phyloP scores from a whole-genome alignment of 2,329 filamentous ascomycete genomes.

The Pseudocercospora pini-densiflorae region DNA sequence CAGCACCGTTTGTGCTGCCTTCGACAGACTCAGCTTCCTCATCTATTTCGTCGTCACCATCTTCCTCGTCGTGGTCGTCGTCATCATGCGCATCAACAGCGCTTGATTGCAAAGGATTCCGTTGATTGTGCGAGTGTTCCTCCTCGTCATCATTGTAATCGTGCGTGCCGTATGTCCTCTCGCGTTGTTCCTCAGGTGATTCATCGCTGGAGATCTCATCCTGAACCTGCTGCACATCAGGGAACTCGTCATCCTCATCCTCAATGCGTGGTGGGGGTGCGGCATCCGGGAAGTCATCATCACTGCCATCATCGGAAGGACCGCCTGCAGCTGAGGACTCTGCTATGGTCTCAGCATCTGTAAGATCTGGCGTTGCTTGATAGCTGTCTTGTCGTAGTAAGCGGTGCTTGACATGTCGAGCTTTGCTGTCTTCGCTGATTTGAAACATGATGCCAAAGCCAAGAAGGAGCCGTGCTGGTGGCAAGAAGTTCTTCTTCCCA shows the following conservation, averaged over 20 bases:
- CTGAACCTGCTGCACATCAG: conserved; percentile 40
- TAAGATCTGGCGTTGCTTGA: conserved; percentile 32
- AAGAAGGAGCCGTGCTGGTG: conserved; percentile 83
- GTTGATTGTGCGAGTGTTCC: conserved; percentile 26
- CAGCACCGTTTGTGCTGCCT: conserved; percentile 19
- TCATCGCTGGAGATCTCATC: conserved; percentile 30
- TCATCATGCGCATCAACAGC: conserved; percentile 22
- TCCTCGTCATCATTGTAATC: conserved; percentile 36
- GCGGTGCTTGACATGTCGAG: conserved; percentile 76
- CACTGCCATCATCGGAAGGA: conserved; percentile 36
- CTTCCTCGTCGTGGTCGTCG: conserved; percentile 32
- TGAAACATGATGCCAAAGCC: conserved; percentile 88
- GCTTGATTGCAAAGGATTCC: conserved; percentile 47
- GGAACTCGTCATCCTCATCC: conserved; percentile 45
- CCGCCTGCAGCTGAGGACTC: conserved; percentile 29
- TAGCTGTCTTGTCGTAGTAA: conserved; percentile 45
- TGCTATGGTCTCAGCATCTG: conserved; percentile 39
- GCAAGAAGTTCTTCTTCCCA: conserved; percentile 89
- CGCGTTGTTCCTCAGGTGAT: conserved; percentile 31
- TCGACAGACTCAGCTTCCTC: conserved; percentile 32
- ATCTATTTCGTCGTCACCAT: conserved; percentile 42
- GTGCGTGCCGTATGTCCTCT: conserved; percentile 24
- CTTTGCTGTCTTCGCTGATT: conserved; percentile 85
- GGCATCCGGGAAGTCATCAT: conserved; percentile 37
- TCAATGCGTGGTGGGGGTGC: conserved; percentile 30